phyloP scores from a whole-genome alignment of 108 stramenopile species.

The Tribonema minus region DNA sequence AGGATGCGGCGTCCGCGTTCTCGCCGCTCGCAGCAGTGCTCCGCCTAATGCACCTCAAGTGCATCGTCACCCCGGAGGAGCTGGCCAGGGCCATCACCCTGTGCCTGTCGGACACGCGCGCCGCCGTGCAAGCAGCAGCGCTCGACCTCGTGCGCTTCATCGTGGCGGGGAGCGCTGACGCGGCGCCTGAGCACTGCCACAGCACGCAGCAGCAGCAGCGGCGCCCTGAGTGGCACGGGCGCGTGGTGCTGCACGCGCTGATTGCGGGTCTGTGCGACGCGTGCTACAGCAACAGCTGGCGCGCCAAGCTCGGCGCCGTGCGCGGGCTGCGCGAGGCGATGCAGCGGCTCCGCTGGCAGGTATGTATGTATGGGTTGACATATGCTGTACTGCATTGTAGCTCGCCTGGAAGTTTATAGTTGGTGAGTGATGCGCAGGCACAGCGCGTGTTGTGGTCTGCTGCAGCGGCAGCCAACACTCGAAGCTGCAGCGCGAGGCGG shows the following conservation, averaged over 20 bases:
- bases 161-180: background rate
- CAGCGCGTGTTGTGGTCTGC: no score
- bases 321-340: conserved; percentile 34
- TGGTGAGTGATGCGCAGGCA: background rate
- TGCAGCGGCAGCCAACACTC: no score
- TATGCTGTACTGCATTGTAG: no score
- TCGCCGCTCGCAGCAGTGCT: background rate
- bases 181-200: background rate
- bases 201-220: background rate
- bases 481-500: no score
- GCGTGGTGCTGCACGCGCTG: conserved; percentile 35
- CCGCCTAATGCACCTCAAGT: background rate
- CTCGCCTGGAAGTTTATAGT: no score
- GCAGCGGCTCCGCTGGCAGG: conserved; percentile 25
- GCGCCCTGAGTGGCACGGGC: conserved; percentile 28
- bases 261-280: conserved; percentile 32
- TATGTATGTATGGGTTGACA: no score
- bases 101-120: conserved; percentile 29
- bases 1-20: background rate
- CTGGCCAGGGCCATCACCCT: conserved; percentile 28
- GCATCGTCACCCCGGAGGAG: conserved; percentile 20
- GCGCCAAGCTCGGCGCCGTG: conserved; percentile 30
- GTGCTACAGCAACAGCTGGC: conserved; percentile 38
- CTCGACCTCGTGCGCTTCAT: background rate
- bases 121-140: conserved; percentile 12